Evolutionary conservation across 768 basidiomycete genomes (phyloP), one percentile per base, ranked within the genome.

Genomic region (Thelephora aurantiotincta): DNA sequence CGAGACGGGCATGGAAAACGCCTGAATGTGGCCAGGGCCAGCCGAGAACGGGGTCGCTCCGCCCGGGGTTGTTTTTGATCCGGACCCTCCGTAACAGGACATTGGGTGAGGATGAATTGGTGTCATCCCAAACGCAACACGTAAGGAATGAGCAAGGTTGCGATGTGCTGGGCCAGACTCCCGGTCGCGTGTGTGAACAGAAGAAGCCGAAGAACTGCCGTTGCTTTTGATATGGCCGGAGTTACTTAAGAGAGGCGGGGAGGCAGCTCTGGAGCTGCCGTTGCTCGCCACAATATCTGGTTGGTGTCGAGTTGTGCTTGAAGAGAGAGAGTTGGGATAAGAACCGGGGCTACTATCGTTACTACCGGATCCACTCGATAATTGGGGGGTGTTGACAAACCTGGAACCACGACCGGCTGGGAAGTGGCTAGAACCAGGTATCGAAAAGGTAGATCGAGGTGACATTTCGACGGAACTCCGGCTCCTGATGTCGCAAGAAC

Each of bases 41-140:
- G 36, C 48, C 54, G 54, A 30, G 58, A 53, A 59, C 45, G 59
- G 56, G 22, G 56, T 19, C 7, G 60, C 49, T 51, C 51, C 46
- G 52, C 46, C 55, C 43, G 49, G 52, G 47, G 53, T 48, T 51
- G 47, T 58, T 52, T 49, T 57, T 30, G 47, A 49, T 56, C 49
- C 56, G 47, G 57, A 43, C 50, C 37, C 52, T 48, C 57, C 48
- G 57, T 52, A 44, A 45, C 56, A 14, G 52, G 61, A 58, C 26
- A 60, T 47, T 50, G 64, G 50, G 64, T 66, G 63, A 37, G 59
- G 55, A 50, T 73, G 73, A 35, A 90, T 88, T 0, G 87, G 88
- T 5, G 90, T 91, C 86, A 92, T 93, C 3, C 85, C 88, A 53
- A 96, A 96, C 43, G 90, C 91, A 30, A 81, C 70, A 35, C 86